Evolutionary conservation across 169 alveolate species (phyloP).

Genomic region (Plasmodium chabaudi): DNA sequence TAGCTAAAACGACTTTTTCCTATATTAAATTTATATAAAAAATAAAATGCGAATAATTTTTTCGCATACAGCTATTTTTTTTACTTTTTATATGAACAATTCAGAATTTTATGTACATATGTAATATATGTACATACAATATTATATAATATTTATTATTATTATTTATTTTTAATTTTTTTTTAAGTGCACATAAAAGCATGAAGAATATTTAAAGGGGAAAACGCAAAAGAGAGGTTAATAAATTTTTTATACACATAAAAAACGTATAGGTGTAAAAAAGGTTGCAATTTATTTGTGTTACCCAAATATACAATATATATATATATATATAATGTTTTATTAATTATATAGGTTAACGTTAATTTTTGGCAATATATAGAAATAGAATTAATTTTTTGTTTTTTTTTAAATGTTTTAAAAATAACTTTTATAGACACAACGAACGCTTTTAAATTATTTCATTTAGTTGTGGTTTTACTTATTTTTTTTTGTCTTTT

Average conservation of each 20-base stretch:
- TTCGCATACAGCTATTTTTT: conserved; percentile 4
- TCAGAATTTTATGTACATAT: background rate
- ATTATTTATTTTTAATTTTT: conserved; percentile 4
- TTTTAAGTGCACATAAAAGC: conserved; percentile 22
- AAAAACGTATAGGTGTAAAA: background rate
- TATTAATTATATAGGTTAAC: background rate
- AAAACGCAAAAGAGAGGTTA: background rate
- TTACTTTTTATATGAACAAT: conserved; percentile 35
- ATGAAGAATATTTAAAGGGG: conserved; percentile 16
- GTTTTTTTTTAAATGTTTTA: conserved; percentile 2
- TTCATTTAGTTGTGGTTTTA: background rate
- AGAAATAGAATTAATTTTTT: background rate
- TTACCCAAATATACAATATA: background rate
- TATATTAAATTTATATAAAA: too few relatives aligned
- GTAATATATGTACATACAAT: too few relatives aligned
- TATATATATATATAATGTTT: background rate
- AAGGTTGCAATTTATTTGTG: conserved; percentile 1
- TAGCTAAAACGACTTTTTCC: too few relatives aligned
- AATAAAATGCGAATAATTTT: too few relatives aligned
- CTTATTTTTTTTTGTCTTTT: background rate
- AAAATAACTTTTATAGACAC: background rate
- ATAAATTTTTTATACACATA: background rate
- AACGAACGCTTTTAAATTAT: background rate
- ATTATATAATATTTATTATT: background rate
- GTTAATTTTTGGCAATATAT: background rate